Evolutionary conservation across 2,329 filamentous ascomycete species (phyloP).

Genomic region (Ascochyta clinopodiicola): DNA sequence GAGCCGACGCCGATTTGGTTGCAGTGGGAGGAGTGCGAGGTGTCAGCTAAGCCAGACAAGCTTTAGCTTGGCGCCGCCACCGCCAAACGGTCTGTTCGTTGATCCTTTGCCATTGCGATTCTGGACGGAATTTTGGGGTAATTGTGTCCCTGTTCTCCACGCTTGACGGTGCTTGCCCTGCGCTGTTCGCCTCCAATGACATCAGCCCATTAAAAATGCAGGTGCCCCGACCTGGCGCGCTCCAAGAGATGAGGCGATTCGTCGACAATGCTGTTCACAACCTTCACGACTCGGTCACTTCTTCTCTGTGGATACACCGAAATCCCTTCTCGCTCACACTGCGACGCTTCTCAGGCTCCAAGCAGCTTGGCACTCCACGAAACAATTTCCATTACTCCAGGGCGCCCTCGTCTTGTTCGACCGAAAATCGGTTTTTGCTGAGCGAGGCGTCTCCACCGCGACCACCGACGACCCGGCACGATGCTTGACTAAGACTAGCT

Average conservation of each 20-base stretch:
- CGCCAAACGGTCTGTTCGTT: conserved; percentile 12
- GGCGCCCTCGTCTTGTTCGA: conserved; percentile 7
- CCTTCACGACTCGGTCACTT: not conserved
- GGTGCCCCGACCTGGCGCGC: not conserved
- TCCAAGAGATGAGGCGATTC: conserved; percentile 9
- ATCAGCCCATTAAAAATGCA: conserved; percentile 6
- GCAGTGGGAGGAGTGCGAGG: not conserved
- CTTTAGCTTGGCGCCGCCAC: conserved; percentile 18
- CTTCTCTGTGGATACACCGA: not conserved
- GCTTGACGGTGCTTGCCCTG: not conserved
- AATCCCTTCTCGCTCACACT: not conserved
- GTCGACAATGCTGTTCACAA: not conserved
- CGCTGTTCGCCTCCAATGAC: conserved; percentile 11
- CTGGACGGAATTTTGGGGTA: conserved; percentile 13
- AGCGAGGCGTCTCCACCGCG: conserved; percentile 4
- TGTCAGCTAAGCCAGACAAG: conserved; percentile 17
- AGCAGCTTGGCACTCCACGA: conserved; percentile 10
- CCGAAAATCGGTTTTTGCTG: conserved; percentile 14
- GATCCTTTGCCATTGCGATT: not conserved
- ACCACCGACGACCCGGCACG: conserved; percentile 10
- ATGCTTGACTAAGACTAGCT: conserved; percentile 15
- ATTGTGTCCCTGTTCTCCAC: conserved; percentile 13
- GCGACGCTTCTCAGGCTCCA: conserved; percentile 3
- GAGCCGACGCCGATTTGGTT: conserved; percentile 6
- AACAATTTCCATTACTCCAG: not conserved